Conservation (phyloP, 192 early-diverging fungal genomes). For the Coemansia sp. region DNA sequence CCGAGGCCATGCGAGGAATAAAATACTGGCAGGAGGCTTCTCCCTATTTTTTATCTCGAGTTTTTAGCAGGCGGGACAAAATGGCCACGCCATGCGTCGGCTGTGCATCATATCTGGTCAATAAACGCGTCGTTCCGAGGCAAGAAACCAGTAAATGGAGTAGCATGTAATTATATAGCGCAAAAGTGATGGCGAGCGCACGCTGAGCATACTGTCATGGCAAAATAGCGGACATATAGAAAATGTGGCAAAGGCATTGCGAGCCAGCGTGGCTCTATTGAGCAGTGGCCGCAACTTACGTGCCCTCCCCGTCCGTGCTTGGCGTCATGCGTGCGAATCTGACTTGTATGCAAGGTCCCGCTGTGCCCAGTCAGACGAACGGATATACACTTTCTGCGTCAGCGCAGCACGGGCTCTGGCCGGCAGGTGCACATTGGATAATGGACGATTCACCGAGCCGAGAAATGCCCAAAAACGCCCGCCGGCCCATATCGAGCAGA, state of each 20-base stretch:
- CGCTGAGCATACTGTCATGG: conserved; percentile 5
- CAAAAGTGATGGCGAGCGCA: neutral
- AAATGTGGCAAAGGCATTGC: conserved; percentile 22
- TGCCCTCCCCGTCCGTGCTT: neutral
- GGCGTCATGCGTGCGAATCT: conserved; percentile 2
- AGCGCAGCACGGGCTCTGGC: conserved; percentile 2
- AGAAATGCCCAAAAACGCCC: neutral
- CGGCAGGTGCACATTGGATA: conserved; percentile 15
- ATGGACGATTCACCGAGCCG: conserved; percentile 17
- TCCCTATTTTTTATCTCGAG: neutral
- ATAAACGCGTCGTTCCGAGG: conserved; percentile 7
- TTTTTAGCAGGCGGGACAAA: conserved; percentile 11
- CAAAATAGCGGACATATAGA: conserved; percentile 9
- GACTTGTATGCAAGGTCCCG: neutral
- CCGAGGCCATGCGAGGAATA: neutral
- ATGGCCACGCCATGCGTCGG: conserved; percentile 19
- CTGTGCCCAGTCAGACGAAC: neutral
- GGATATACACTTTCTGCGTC: neutral
- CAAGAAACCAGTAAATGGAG: conserved; percentile 12
- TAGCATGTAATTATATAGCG: conserved; percentile 3
- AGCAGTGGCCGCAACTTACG: conserved; percentile 15
- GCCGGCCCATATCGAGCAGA: neutral
- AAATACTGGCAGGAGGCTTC: neutral
- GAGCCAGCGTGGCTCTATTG: conserved; percentile 28
- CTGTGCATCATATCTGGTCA: conserved; percentile 19